Percentiles rank a stretch among this genome's conserved stretches.
phyloP scores from a whole-genome alignment of 192 early-diverging fungal species.

The Linnemannia schmuckeri region DNA sequence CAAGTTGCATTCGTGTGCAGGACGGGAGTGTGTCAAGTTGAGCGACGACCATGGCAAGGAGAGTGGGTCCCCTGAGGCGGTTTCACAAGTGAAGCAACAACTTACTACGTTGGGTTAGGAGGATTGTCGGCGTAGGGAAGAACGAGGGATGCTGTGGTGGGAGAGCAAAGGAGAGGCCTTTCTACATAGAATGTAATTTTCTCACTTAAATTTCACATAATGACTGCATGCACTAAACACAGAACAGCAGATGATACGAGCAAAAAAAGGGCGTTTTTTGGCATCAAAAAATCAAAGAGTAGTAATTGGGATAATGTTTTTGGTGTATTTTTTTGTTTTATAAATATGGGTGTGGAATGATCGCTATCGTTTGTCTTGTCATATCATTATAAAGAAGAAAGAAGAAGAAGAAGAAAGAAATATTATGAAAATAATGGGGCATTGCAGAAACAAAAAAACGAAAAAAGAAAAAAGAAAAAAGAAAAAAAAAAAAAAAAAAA shows the following conservation, averaged over 20 bases:
- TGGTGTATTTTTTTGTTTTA: too few relatives aligned
- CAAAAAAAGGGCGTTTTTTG: too few relatives aligned
- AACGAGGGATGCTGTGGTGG: neutral
- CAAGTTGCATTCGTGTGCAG: constrained; percentile 73
- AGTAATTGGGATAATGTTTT: too few relatives aligned
- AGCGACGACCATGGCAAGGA: constrained; percentile 77
- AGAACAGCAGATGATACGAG: too few relatives aligned
- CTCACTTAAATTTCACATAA: too few relatives aligned
- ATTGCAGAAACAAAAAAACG: neutral
- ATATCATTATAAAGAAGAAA: neutral
- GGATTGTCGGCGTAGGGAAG: neutral
- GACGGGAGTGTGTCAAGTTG: constrained; percentile 74
- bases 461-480: neutral
- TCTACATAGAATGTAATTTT: neutral
- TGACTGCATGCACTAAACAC: too few relatives aligned
- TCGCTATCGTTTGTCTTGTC: neutral
- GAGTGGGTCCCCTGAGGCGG: constrained; percentile 65
- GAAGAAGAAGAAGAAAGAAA: neutral
- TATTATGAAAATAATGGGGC: neutral
- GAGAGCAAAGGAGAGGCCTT: neutral
- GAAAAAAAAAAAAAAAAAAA: neutral
- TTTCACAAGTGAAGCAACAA: constrained; percentile 61
- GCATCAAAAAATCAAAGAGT: too few relatives aligned
- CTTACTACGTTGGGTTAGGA: neutral
- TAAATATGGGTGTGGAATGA: neutral